Evolutionary conservation across 2,329 filamentous ascomycete genomes (phyloP), one percentile per base, ranked within the genome.

Genomic region (Dichotomopilus funicola): DNA sequence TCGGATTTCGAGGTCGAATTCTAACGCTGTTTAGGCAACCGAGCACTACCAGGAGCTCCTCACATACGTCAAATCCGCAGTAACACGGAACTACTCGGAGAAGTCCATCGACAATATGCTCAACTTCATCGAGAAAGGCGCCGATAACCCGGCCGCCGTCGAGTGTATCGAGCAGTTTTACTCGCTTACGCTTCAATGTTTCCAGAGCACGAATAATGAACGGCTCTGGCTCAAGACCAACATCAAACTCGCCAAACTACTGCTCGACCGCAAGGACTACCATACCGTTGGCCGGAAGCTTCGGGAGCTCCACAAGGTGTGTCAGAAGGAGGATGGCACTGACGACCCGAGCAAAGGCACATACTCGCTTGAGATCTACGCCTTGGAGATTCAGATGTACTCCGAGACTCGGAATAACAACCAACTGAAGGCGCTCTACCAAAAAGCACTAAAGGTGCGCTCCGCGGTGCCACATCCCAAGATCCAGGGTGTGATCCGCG

Each of bases 71-170:
- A 96, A 94, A 72, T 95, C 89, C 3, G 92, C 92, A 6, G 92
- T 99, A 47, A 97, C 94, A 42, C 85, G 94, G 60, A 99, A 97
- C 73, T 97, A 97, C 73, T 96, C 94, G 1, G 94, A 99, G 72
- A 97, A 97, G 71, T 97, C 92, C 10, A 96, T 99, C 75, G 97
- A 97, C 75, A 97, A 96, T 71, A 96, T 99, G 86, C 84, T 99
- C 47, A 94, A 97, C 74, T 95, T 88, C 70, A 94, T 99, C 62
- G 92, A 97, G 72, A 97, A 96, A 73, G 88, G 83, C n/a, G 79
- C 83, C 10, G 80, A 86, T 41, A 86, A 86, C 55, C 81, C 84
- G 6, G 82, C 85, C 44, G 85, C 88, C 31, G 87, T 87, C 66
- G 78, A 82, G 60, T 92, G 87, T 71, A 95, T 97, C 85, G 92